A percentile compares a stretch with the other conserved stretches of the same genome.
Evolutionary conservation across 768 basidiomycete species (phyloP).

Genomic region (Gymnopilus junonius): DNA sequence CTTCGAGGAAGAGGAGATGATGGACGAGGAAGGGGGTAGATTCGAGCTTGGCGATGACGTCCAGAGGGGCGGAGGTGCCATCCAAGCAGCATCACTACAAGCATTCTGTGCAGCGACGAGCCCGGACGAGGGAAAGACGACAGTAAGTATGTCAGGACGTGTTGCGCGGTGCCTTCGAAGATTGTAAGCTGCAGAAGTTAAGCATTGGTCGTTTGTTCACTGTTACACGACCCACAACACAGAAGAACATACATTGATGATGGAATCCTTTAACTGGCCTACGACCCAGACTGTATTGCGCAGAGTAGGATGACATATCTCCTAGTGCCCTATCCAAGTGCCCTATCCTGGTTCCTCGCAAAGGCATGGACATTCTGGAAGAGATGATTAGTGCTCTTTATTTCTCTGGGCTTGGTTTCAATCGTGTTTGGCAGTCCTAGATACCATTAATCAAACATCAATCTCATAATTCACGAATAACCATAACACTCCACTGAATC

Average conservation of each 20-base stretch:
- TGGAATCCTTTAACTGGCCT: constrained; percentile 86
- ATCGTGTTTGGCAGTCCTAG: constrained; percentile 15
- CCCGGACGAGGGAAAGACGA: no score
- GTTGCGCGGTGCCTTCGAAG: constrained; percentile 95
- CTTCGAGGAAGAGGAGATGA: no score
- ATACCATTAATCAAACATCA: background rate
- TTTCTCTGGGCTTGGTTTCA: constrained; percentile 59
- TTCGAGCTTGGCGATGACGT: no score
- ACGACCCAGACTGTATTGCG: constrained; percentile 91
- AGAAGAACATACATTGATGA: constrained; percentile 73
- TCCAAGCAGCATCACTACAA: no score
- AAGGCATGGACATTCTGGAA: constrained; percentile 68
- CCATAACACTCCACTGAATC: constrained; percentile 59
- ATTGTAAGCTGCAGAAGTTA: constrained; percentile 72
- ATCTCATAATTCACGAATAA: no score
- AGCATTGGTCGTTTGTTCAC: background rate
- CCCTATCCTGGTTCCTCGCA: constrained; percentile 20
- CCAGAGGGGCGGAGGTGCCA: no score
- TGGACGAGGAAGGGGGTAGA: no score
- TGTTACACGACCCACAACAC: no score
- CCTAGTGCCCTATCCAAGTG: constrained; percentile 52
- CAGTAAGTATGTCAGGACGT: constrained; percentile 87
- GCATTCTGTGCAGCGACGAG: no score
- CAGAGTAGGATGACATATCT: constrained; percentile 93
- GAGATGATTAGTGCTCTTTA: constrained; percentile 69